Conservation (phyloP, 768 basidiomycete genomes). For the Crucibulum laeve region DNA sequence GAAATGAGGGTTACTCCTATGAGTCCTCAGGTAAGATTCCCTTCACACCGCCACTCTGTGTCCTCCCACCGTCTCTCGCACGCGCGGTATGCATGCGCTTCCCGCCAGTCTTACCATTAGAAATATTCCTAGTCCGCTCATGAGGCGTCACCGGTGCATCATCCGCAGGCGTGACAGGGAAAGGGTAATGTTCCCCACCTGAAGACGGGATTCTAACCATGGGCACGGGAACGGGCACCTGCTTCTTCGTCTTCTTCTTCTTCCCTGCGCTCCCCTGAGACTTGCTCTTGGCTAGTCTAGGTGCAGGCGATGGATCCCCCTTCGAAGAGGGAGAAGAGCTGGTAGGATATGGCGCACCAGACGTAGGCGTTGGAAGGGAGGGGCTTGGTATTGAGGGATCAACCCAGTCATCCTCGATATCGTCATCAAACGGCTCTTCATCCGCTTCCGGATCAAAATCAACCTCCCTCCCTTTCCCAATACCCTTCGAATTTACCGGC, state of each 20-base stretch:
- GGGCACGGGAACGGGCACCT: constrained; percentile 38
- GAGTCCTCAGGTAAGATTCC: constrained; percentile 52
- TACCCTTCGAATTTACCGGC: constrained; percentile 16
- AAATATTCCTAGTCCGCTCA: constrained; percentile 16
- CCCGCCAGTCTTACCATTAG: not conserved
- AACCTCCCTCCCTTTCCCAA: constrained; percentile 21
- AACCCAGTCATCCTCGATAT: constrained; percentile 63
- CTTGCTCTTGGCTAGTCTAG: constrained; percentile 11
- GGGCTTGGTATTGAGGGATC: constrained; percentile 52
- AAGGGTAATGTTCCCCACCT: constrained; percentile 50
- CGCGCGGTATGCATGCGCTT: constrained; percentile 68
- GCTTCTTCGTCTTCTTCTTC: constrained; percentile 35
- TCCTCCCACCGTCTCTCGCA: constrained; percentile 76
- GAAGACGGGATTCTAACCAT: constrained; percentile 31
- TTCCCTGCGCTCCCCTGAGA: constrained; percentile 17
- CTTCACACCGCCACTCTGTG: constrained; percentile 83
- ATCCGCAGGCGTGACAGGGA: constrained; percentile 50
- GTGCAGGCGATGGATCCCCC: not conserved
- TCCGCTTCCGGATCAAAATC: constrained; percentile 21
- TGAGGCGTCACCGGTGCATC: constrained; percentile 14
- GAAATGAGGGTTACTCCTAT: not conserved
- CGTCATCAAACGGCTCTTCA: constrained; percentile 36
- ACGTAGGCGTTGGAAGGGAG: constrained; percentile 11
- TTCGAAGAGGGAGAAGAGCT: not conserved
- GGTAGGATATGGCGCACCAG: not conserved